Evolutionary conservation across 2,329 filamentous ascomycete genomes (phyloP), one percentile per base, ranked within the genome.

Genomic region (Amauroascus niger): DNA sequence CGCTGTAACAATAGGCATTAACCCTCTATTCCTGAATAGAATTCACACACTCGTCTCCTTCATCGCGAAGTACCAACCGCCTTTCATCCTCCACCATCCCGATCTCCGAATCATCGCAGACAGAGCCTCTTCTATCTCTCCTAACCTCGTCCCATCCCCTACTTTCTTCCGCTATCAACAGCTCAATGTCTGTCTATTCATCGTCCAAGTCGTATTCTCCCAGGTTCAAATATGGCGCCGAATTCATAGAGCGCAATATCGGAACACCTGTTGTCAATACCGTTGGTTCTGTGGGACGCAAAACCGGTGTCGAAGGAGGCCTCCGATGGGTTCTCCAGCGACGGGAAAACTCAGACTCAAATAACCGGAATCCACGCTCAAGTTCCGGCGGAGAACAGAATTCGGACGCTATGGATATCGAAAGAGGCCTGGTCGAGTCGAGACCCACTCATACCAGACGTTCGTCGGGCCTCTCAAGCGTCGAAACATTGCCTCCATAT

Each of bases 131-230:
- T 5, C 75, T 97, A 2, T 87, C 88, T 4, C 80, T 97, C 1
- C 79, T 97, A 20, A 94, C 89, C 0, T 90, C 88, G 1, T 87
- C 87, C 1, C 89, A 96, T 65, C 91, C 91, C 0, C 76, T 94
- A 57, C 79, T 96, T 14, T 88, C 87, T 8, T 88, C 82, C 26
- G 88, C 89, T 0, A 90, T 95, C 61, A 88, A 87, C 60, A 83
- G 84, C 50, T 91, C 89, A 0, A 79, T 91, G 6, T 88, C 86
- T 1, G 88, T 87, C 1, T 97, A 97, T 67, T 84, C 86, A 26
- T 84, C 80, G 2, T 89, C 87, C 9, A 96, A 97, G 70, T 88
- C 90, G 61, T 94, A 91, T 63, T 94, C 88, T 1, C 89, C 91
- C 0, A 80, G 86, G 1, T 88, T 96, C 65, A 89, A 87, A 68